These are phyloP conservation scores for Phytophthora pini DNA, from an alignment of 352 stramenopile species.

Conservation along the genomic window DNA sequence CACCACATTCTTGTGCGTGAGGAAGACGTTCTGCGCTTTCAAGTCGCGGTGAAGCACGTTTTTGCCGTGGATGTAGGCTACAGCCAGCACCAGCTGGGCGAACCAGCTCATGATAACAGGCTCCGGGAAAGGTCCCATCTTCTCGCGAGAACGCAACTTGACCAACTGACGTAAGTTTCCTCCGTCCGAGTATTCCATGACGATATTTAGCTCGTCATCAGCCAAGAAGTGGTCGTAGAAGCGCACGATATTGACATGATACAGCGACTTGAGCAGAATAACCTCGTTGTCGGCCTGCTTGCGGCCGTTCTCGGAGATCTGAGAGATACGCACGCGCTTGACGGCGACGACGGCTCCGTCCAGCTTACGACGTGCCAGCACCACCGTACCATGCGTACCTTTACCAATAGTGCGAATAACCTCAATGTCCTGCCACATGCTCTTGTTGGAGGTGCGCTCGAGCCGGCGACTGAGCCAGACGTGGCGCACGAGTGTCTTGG, in stretches of 20 bases:
- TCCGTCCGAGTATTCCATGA: conserved; percentile 90
- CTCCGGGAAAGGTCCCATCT: conserved; percentile 86
- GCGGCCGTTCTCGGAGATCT: conserved; percentile 84
- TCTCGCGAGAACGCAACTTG: conserved; percentile 77
- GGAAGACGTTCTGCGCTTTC: conserved; percentile 90
- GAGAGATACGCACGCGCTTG: conserved; percentile 82
- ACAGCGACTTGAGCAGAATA: conserved; percentile 89
- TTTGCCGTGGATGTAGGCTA: conserved; percentile 90
- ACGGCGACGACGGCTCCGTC: conserved; percentile 86
- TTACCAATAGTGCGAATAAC: conserved; percentile 89
- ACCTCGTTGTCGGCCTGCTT: conserved; percentile 92
- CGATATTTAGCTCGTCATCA: conserved; percentile 89
- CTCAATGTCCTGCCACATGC: conserved; percentile 87
- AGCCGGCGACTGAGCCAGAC: conserved; percentile 84
- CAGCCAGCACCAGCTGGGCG: conserved; percentile 81
- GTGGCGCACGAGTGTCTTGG: conserved; percentile 90
- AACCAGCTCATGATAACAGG: conserved; percentile 90
- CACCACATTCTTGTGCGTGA: conserved; percentile 88
- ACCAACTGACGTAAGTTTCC: conserved; percentile 87
- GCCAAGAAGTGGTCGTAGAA: conserved; percentile 91
- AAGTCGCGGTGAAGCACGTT: conserved; percentile 90
- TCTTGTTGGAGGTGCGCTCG: conserved; percentile 68
- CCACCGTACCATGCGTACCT: conserved; percentile 85
- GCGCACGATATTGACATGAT: conserved; percentile 91
- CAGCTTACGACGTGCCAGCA: conserved; percentile 75